These are phyloP conservation scores for Dryadomyces sulphureus DNA, from an alignment of 2,329 filamentous ascomycete species.

Conservation along the genomic window DNA sequence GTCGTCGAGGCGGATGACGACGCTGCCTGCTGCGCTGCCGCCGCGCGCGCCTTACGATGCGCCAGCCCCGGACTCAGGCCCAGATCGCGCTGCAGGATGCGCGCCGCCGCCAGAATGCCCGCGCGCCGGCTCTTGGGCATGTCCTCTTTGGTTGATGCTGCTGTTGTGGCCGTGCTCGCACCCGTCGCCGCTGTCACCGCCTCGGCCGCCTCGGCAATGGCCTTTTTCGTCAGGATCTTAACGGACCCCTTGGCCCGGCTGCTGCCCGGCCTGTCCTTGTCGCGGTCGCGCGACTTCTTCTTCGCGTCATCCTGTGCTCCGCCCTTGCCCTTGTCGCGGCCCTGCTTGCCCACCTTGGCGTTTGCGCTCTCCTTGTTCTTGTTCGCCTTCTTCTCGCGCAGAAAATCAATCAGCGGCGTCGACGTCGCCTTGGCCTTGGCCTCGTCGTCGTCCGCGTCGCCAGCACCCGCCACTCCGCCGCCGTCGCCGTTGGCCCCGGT, in stretches of 20 bases:
- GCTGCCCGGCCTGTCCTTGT: constrained; percentile 20
- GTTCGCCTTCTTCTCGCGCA: constrained; percentile 83
- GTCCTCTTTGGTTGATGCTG: constrained; percentile 27
- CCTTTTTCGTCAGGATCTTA: constrained; percentile 48
- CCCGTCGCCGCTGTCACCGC: constrained; percentile 26
- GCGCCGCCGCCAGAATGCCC: constrained; percentile 48
- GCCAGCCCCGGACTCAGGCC: constrained; percentile 49
- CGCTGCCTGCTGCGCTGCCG: constrained; percentile 30
- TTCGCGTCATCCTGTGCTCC: constrained; percentile 18
- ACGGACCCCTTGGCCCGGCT: constrained; percentile 37
- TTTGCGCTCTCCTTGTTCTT: constrained; percentile 42
- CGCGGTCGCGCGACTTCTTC: neutral
- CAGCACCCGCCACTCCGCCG: neutral
- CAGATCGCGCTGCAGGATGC: constrained; percentile 50
- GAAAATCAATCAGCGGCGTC: constrained; percentile 78
- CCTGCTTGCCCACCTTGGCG: constrained; percentile 40
- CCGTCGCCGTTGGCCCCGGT: constrained; percentile 25
- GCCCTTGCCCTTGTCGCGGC: constrained; percentile 32
- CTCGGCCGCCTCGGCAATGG: constrained; percentile 32
- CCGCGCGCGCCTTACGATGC: constrained; percentile 38
- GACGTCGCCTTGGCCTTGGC: constrained; percentile 51
- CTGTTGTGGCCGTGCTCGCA: constrained; percentile 39
- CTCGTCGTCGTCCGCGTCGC: constrained; percentile 26
- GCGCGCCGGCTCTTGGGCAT: constrained; percentile 40
- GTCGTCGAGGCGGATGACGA: too few species aligned